Conservation (phyloP, 2,329 filamentous ascomycete species). For the Fusarium proliferatum region DNA sequence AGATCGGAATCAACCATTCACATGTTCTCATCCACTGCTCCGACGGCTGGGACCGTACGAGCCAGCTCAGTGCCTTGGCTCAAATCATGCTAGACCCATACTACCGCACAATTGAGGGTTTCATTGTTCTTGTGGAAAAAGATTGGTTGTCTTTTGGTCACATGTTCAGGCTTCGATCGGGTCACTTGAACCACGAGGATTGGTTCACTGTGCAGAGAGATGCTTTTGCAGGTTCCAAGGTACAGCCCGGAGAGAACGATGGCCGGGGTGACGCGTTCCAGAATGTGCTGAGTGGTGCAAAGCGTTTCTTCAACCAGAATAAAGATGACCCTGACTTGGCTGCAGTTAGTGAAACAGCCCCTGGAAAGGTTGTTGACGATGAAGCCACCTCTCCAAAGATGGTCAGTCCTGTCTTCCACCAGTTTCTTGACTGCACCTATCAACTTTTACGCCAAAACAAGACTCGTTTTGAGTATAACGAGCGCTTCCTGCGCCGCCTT, state of each 20-base stretch:
- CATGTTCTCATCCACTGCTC: conserved; percentile 98
- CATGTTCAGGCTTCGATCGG: conserved; percentile 95
- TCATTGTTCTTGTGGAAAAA: conserved; percentile 94
- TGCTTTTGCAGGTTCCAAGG: conserved; percentile 71
- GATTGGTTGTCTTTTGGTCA: conserved; percentile 98
- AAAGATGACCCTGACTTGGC: conserved; percentile 74
- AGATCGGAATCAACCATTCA: conserved; percentile 91
- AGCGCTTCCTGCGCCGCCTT: conserved; percentile 87
- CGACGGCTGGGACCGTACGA: conserved; percentile 97
- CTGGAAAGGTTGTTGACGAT: conserved; percentile 58
- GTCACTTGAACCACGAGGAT: conserved; percentile 88
- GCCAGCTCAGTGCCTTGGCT: conserved; percentile 89
- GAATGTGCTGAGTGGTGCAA: conserved; percentile 86
- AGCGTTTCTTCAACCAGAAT: conserved; percentile 85
- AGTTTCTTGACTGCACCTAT: conserved; percentile 94
- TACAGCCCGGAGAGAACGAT: conserved; percentile 71
- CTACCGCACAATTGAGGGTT: conserved; percentile 92
- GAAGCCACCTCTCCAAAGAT: conserved; percentile 87
- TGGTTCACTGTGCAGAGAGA: conserved; percentile 94
- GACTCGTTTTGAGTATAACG: conserved; percentile 94
- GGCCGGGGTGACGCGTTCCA: conserved; percentile 80
- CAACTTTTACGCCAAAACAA: conserved; percentile 89
- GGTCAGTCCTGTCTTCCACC: conserved; percentile 95
- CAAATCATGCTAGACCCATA: conserved; percentile 97
- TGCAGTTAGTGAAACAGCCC: conserved; percentile 54